Conservation (phyloP, 1,284 basidiomycete species). For the Ceratobasidium sp. region DNA sequence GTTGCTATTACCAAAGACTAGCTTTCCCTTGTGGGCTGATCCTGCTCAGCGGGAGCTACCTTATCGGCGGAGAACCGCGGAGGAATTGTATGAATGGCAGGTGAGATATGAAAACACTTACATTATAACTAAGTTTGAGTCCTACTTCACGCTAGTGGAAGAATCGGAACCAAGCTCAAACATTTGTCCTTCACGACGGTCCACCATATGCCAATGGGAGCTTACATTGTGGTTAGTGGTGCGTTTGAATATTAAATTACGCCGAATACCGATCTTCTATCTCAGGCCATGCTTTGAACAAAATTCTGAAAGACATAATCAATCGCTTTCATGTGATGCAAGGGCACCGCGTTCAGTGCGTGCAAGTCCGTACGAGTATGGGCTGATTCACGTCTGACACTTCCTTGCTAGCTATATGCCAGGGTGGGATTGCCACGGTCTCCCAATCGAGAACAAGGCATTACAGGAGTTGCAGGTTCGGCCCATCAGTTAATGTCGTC, state of each 20-base stretch:
- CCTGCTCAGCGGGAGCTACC: slow-evolving; percentile 66
- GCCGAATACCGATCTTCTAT: background rate
- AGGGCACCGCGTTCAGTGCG: slow-evolving; percentile 83
- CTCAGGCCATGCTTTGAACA: slow-evolving; percentile 93
- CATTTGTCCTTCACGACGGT: slow-evolving; percentile 92
- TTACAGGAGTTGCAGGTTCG: slow-evolving; percentile 74
- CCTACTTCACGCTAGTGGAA: slow-evolving; percentile 57
- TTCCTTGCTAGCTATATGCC: slow-evolving; percentile 75
- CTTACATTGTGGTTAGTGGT: slow-evolving; percentile 83
- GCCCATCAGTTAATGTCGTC: slow-evolving; percentile 22
- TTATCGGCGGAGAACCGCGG: slow-evolving; percentile 71
- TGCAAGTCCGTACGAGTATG: slow-evolving; percentile 41
- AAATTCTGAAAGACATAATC: slow-evolving; percentile 95
- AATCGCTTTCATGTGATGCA: slow-evolving; percentile 84
- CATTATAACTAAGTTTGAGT: background rate
- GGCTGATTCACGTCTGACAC: slow-evolving; percentile 12
- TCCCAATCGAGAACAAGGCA: slow-evolving; percentile 95
- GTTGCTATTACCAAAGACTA: slow-evolving; percentile 81
- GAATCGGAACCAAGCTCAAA: slow-evolving; percentile 61
- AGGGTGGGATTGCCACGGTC: slow-evolving; percentile 98
- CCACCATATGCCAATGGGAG: slow-evolving; percentile 98
- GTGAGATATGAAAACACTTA: slow-evolving; percentile 53
- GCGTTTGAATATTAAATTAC: background rate
- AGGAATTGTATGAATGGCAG: slow-evolving; percentile 86
- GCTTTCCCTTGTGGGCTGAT: slow-evolving; percentile 78